A percentile compares a stretch with the other conserved stretches of the same genome.
phyloP scores from a whole-genome alignment of 1,284 basidiomycete species.

The Rhodofomes roseus region DNA sequence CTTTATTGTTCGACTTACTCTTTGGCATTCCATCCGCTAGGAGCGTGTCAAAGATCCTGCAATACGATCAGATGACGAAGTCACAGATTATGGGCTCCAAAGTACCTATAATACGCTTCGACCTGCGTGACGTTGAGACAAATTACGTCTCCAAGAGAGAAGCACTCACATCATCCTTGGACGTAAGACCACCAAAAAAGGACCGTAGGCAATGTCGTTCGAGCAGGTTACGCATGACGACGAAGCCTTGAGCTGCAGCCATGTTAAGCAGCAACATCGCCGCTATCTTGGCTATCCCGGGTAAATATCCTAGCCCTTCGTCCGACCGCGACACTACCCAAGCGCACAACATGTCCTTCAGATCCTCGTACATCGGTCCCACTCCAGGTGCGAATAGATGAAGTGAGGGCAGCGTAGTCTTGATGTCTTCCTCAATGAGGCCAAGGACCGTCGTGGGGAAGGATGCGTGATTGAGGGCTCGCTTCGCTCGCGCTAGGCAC shows the following conservation, averaged over 20 bases:
- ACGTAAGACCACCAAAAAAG: constrained; percentile 72
- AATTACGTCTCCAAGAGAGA: background rate
- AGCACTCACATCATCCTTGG: constrained; percentile 75
- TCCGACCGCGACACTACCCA: constrained; percentile 91
- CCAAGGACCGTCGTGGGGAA: constrained; percentile 73
- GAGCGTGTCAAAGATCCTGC: constrained; percentile 88
- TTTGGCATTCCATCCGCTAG: constrained; percentile 94
- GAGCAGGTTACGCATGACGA: constrained; percentile 86
- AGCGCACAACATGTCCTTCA: constrained; percentile 85
- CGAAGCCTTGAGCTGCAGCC: constrained; percentile 75
- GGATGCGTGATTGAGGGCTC: constrained; percentile 63
- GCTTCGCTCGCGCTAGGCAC: constrained; percentile 72
- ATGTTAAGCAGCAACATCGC: constrained; percentile 92
- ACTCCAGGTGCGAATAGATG: constrained; percentile 80
- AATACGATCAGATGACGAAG: constrained; percentile 3
- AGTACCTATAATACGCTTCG: constrained; percentile 70
- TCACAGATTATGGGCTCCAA: constrained; percentile 11
- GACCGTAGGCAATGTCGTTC: constrained; percentile 83
- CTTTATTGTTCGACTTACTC: constrained; percentile 43
- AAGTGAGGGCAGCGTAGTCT: constrained; percentile 78
- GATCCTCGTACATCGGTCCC: constrained; percentile 83
- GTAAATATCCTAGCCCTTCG: constrained; percentile 78
- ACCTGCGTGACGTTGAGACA: constrained; percentile 42
- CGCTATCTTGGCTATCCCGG: constrained; percentile 69
- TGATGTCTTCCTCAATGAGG: constrained; percentile 79